Conservation (phyloP, 106 monocot species). For the Allium sativum region DNA sequence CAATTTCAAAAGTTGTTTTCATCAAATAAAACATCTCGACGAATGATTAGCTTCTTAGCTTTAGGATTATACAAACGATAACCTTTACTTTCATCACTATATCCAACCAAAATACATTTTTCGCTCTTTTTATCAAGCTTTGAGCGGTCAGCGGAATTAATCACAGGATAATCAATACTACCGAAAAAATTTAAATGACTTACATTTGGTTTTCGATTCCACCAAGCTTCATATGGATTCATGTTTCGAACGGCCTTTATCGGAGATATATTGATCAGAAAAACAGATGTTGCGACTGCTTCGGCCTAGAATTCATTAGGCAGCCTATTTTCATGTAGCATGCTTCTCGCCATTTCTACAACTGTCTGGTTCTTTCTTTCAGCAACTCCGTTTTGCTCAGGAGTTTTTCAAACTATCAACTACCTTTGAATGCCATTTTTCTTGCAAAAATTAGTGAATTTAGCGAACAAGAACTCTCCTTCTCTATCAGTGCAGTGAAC, state of each 20-base stretch:
- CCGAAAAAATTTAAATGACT: conserved; percentile 13
- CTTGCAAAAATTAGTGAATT: conserved; percentile 4
- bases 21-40: conserved; percentile 19
- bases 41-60: conserved; percentile 15
- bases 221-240: conserved; percentile 19
- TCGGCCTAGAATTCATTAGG: conserved; percentile 13
- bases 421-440: conserved; percentile 5
- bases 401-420: conserved; percentile 2
- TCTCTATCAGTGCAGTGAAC: conserved; percentile 9
- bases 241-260: conserved; percentile 11
- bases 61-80: conserved; percentile 11
- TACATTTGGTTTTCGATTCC: conserved; percentile 2
- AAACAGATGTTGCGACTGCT: conserved; percentile 5
- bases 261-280: conserved; percentile 5
- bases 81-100: conserved; percentile 11
- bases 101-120: conserved; percentile 20
- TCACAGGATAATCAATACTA: conserved; percentile 15
- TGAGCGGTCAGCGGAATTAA: neutral
- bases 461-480: conserved; percentile 11
- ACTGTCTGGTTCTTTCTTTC: conserved; percentile 10
- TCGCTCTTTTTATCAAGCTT: conserved; percentile 14
- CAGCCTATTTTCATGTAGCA: conserved; percentile 4
- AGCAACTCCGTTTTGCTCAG: neutral
- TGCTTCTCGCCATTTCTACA: conserved; percentile 12
- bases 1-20: neutral